These are phyloP conservation scores for Coniella lustricola DNA, from an alignment of 2,329 filamentous ascomycete species.

Conservation along the genomic window DNA sequence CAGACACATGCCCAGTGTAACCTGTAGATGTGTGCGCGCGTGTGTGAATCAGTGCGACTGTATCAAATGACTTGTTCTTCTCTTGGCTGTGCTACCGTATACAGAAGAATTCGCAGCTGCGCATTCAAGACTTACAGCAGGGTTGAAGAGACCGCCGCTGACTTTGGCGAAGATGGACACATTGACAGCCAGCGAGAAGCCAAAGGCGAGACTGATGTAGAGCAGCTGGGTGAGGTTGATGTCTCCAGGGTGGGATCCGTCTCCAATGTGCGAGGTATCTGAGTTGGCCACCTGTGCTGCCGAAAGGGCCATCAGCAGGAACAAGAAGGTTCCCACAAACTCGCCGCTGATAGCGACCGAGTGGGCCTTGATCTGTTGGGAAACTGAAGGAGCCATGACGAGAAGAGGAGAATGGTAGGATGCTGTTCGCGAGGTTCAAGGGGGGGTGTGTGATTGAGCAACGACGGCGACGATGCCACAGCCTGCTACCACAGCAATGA, in stretches of 20 bases:
- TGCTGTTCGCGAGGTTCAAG: neutral
- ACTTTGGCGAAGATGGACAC: conserved; percentile 14
- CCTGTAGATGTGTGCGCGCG: neutral
- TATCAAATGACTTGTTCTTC: no score
- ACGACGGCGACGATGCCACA: neutral
- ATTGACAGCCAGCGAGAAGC: conserved; percentile 14
- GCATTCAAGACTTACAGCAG: conserved; percentile 9
- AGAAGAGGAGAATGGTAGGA: neutral
- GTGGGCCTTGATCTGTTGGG: conserved; percentile 8
- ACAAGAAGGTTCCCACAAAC: conserved; percentile 14
- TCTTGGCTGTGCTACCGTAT: no score
- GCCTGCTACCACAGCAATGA: neutral
- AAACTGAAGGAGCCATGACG: conserved; percentile 5
- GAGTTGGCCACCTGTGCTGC: conserved; percentile 22
- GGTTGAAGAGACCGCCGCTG: conserved; percentile 15
- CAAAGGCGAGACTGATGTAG: conserved; percentile 18
- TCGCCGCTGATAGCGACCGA: conserved; percentile 13
- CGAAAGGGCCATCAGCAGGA: conserved; percentile 13
- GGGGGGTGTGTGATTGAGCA: neutral
- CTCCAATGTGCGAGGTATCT: conserved; percentile 4
- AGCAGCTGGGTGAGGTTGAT: conserved; percentile 21
- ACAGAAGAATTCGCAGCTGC: neutral
- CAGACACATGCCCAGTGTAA: conserved; percentile 39
- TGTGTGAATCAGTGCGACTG: neutral
- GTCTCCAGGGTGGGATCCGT: conserved; percentile 8